Conservation (phyloP, 2,329 filamentous ascomycete genomes). For the Penicillium vulpinum region DNA sequence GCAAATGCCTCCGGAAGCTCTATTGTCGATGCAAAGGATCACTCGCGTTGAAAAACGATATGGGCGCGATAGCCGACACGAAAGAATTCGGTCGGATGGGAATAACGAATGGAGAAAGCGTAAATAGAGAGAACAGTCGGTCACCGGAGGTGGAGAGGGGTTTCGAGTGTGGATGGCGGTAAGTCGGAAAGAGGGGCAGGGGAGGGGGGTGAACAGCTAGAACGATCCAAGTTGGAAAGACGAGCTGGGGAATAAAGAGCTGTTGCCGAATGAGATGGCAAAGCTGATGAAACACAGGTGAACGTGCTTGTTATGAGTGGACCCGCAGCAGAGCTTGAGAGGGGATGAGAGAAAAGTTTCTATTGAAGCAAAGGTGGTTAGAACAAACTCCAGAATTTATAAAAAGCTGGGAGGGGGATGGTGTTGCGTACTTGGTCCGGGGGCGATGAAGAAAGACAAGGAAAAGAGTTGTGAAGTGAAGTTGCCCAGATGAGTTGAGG, state of each 20-base stretch:
- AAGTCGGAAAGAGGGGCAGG: slow-evolving; percentile 15
- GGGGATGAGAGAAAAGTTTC: slow-evolving; percentile 17
- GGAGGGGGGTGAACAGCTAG: slow-evolving; percentile 25
- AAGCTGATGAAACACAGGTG: slow-evolving; percentile 5
- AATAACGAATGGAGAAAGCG: slow-evolving; percentile 4
- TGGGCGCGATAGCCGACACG: slow-evolving; percentile 4
- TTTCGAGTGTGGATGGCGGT: slow-evolving; percentile 15
- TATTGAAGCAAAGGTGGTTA: not conserved
- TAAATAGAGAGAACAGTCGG: slow-evolving; percentile 11
- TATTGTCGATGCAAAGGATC: slow-evolving; percentile 20
- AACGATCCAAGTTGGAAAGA: slow-evolving; percentile 3
- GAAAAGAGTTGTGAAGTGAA: slow-evolving; percentile 18
- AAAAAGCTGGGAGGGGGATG: not conserved
- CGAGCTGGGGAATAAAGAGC: not conserved
- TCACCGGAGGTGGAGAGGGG: slow-evolving; percentile 21
- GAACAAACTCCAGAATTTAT: not conserved
- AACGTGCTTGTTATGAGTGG: slow-evolving; percentile 24
- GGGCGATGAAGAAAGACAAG: slow-evolving; percentile 7
- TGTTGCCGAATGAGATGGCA: slow-evolving; percentile 12
- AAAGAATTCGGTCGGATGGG: slow-evolving; percentile 15
- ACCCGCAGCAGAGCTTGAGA: slow-evolving; percentile 25
- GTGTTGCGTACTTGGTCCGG: slow-evolving; percentile 7
- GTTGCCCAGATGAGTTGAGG: slow-evolving; percentile 16
- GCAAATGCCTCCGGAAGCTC: slow-evolving; percentile 17
- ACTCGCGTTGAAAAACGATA: slow-evolving; percentile 4